phyloP scores from a whole-genome alignment of 371 early-diverging fungal species.

The Mortierella polycephala region DNA sequence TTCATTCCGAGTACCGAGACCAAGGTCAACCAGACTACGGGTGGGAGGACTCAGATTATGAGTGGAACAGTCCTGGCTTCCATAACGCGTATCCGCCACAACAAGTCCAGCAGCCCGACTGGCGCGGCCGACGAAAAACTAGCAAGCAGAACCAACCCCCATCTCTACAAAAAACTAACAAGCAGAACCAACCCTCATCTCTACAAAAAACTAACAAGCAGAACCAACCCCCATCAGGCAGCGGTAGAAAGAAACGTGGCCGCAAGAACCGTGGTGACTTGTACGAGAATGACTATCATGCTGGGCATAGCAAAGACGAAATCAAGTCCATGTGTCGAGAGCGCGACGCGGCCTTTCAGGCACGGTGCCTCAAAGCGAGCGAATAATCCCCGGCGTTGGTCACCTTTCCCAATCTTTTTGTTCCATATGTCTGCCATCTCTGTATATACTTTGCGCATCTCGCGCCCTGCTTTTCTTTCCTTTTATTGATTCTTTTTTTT shows the following conservation, averaged over 20 bases:
- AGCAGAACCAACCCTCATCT: not conserved
- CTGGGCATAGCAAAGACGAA: slow-evolving; percentile 15
- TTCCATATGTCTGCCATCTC: too few species aligned
- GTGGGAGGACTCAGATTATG: too few species aligned
- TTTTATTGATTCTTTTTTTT: not conserved
- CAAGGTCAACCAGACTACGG: too few species aligned
- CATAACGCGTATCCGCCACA: too few species aligned
- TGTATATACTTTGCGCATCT: too few species aligned
- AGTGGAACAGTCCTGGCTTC: too few species aligned
- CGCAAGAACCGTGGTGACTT: slow-evolving; percentile 15
- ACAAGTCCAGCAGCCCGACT: too few species aligned
- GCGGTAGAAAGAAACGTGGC: slow-evolving; percentile 15
- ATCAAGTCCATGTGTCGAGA: slow-evolving; percentile 12
- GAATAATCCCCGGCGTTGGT: not conserved
- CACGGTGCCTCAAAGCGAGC: not conserved
- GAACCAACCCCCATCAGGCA: not conserved
- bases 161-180: not conserved
- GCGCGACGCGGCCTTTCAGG: slow-evolving; percentile 5
- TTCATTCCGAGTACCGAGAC: too few species aligned
- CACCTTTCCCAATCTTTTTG: not conserved
- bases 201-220: not conserved
- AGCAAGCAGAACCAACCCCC: not conserved
- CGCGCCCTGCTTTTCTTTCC: not conserved
- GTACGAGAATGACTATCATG: slow-evolving; percentile 18
- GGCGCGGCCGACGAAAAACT: not conserved